These are phyloP conservation scores for Daldinia decipiens DNA, from an alignment of 495 filamentous ascomycete species.

Conservation along the genomic window DNA sequence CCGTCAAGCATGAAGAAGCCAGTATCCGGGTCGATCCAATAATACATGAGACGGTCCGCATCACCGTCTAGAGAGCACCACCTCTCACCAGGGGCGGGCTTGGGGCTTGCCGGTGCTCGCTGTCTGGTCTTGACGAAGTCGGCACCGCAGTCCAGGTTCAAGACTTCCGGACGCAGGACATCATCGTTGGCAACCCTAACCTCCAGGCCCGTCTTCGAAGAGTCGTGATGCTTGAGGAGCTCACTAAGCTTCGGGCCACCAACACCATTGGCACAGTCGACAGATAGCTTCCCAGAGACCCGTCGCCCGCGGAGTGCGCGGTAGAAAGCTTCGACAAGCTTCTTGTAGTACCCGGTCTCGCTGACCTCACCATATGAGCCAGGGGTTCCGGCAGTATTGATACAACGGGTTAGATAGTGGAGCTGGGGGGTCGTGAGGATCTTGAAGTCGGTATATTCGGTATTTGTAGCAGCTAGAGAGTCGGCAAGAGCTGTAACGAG, in stretches of 20 bases:
- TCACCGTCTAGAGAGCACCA: conserved; percentile 94
- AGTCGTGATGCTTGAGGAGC: conserved; percentile 83
- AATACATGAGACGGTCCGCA: conserved; percentile 95
- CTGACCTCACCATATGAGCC: conserved; percentile 87
- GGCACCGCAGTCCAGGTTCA: conserved; percentile 94
- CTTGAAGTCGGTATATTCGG: conserved; percentile 81
- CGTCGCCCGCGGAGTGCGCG: conserved; percentile 80
- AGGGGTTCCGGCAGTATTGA: conserved; percentile 86
- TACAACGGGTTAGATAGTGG: conserved; percentile 93
- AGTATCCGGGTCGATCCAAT: conserved; percentile 83
- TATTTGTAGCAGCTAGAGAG: conserved; percentile 77
- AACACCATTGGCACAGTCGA: conserved; percentile 97
- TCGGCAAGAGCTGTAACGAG: conserved; percentile 80
- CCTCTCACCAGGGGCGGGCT: conserved; percentile 77
- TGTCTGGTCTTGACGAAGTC: conserved; percentile 98
- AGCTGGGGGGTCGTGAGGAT: conserved; percentile 94
- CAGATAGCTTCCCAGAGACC: conserved; percentile 74
- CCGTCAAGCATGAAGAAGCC: conserved; percentile 92
- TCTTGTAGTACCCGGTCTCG: conserved; percentile 94
- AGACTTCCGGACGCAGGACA: conserved; percentile 82
- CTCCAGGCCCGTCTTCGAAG: conserved; percentile 72
- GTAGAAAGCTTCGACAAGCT: conserved; percentile 82
- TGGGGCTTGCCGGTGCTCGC: conserved; percentile 84
- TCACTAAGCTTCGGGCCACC: conserved; percentile 91
- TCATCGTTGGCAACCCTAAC: conserved; percentile 92